A percentile compares a stretch with the other conserved stretches of the same genome.
Conservation (phyloP, 257 asterid genomes). For the Ilex asprella region DNA sequence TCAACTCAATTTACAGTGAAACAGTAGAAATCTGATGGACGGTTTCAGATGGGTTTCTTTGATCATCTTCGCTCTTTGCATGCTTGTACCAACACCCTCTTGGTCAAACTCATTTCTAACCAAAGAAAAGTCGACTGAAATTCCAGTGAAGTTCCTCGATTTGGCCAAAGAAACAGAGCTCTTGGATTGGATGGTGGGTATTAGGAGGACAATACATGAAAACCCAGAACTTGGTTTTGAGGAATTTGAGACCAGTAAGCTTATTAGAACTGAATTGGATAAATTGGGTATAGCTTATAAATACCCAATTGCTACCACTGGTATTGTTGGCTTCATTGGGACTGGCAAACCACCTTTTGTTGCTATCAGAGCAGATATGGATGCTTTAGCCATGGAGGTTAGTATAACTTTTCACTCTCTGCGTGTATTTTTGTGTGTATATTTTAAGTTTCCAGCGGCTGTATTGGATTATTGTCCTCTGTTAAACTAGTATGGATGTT, state of each 20-base stretch:
- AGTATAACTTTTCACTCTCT: neutral
- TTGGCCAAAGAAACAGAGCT: conserved; percentile 42
- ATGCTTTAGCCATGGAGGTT: conserved; percentile 61
- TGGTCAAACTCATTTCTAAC: conserved; percentile 23
- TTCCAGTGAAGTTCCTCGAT: conserved; percentile 35
- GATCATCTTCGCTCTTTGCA: conserved; percentile 17
- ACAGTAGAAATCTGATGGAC: conserved; percentile 20
- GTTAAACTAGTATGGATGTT: neutral
- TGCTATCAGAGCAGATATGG: conserved; percentile 73
- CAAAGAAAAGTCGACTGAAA: conserved; percentile 24
- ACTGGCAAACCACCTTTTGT: conserved; percentile 59
- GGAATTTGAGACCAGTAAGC: conserved; percentile 62
- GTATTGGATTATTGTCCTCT: too few species aligned
- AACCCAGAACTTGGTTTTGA: conserved; percentile 66
- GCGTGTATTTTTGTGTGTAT: neutral
- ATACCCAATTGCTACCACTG: conserved; percentile 58
- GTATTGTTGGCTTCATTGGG: conserved; percentile 55
- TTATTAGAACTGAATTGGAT: conserved; percentile 56
- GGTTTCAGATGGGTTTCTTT: conserved; percentile 21
- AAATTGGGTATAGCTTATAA: conserved; percentile 46
- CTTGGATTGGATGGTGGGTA: conserved; percentile 44
- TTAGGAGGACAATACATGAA: conserved; percentile 54
- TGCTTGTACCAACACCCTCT: conserved; percentile 10
- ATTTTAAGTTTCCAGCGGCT: neutral
- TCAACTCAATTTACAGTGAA: neutral